Percentiles rank a stretch among this genome's conserved stretches.
These are phyloP conservation scores for Claviceps sp. DNA, from an alignment of 2,329 filamentous ascomycete genomes.

Conservation along the genomic window DNA sequence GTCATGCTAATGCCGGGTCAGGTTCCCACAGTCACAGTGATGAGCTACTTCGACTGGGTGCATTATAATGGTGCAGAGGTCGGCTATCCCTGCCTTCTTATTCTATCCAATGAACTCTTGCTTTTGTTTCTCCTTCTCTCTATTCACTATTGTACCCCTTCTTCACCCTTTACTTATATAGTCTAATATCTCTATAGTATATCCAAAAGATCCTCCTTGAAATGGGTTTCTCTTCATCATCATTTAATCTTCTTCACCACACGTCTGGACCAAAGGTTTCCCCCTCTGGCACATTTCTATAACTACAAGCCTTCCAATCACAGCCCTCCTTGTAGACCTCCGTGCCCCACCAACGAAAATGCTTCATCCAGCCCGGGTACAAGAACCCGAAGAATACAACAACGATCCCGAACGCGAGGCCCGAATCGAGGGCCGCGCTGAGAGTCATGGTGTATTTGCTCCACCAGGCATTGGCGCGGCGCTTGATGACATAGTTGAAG, in stretches of 20 bases:
- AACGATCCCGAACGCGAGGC: conserved; percentile 68
- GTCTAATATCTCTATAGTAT: no score
- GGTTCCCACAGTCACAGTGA: no score
- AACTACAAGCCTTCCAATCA: conserved; percentile 72
- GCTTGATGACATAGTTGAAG: conserved; percentile 67
- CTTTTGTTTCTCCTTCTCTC: background rate
- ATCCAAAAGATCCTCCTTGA: no score
- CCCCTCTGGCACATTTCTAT: conserved; percentile 48
- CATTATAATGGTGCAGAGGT: no score
- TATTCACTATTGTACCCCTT: background rate
- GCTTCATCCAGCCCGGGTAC: conserved; percentile 62
- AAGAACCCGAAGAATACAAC: conserved; percentile 77
- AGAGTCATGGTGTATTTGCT: conserved; percentile 85
- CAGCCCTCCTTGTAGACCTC: conserved; percentile 75
- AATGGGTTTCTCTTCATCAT: background rate
- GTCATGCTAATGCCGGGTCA: no score
- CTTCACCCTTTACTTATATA: background rate
- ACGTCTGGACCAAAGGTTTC: conserved; percentile 50
- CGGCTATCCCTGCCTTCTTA: background rate
- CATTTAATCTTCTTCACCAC: conserved; percentile 28
- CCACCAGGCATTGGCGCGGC: conserved; percentile 65
- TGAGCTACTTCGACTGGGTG: no score
- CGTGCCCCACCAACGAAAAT: conserved; percentile 79
- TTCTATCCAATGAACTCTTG: background rate
- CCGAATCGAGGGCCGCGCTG: conserved; percentile 70